Evolutionary conservation across 768 basidiomycete species (phyloP), one percentile per base, ranked within the genome.

Genomic region (Candolleomyces aberdarensis): DNA sequence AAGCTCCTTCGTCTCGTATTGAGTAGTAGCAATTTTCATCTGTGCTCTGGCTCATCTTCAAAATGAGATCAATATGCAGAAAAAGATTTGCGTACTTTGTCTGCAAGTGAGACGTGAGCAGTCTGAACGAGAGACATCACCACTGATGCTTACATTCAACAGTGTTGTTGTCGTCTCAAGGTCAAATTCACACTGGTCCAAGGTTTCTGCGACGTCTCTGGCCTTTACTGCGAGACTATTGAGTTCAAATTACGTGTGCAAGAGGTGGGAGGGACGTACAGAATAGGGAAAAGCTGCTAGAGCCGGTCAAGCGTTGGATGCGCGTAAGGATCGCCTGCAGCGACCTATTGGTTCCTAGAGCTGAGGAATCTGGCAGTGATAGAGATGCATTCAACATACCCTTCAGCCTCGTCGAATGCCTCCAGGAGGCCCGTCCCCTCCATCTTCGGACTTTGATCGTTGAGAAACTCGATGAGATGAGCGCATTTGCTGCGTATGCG

Each of bases 201-300:
- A 74, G 6, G 77, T 77, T n/a, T 76, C 71, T 54, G 72, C 77
- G 41, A 85, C 83, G 20, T 82, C 80, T 1, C 68, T 67, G 29
- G 71, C 78, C 57, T 75, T 82, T 32, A 80, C 84, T n/a, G 41
- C 4, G 29, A 32, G 20, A 19, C 15, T 41, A 4, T n/a, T 15
- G 58, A 9, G 57, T 39, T 49, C 36, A 36, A 41, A 0, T 17
- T 39, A 9, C 47, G 47, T 58, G 47, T 17, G 19, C 19, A 20
- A 43, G 41, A n/a, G 19, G 26, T 26, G 26, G 26, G 26, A 26
- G 26, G 26, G 19, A 59, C 13, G 5, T 29, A 60, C 79, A 67
- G 36, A 36, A 22, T 74, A 70, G 57, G 68, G 65, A 26, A 82
- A 58, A 48, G 70, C 71, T 59, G 71, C 76, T 61, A 77, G 79